phyloP scores from a whole-genome alignment of 1,284 basidiomycete species.

The Heterobasidion occidentale region DNA sequence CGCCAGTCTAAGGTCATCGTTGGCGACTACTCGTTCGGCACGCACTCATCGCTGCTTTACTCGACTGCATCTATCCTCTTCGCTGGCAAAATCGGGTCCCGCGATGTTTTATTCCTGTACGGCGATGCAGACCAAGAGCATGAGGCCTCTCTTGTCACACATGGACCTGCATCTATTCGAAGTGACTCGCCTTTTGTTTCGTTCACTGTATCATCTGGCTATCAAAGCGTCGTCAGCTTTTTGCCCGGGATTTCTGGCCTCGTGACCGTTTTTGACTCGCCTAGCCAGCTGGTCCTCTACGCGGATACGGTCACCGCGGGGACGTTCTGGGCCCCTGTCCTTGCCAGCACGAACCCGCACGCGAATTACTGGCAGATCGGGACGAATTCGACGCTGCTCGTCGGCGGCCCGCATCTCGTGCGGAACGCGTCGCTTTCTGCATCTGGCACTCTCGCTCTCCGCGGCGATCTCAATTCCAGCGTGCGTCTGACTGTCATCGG shows the following conservation, averaged over 20 bases:
- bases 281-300: constrained; percentile 57
- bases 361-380: constrained; percentile 43
- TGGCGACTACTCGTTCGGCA: constrained; percentile 59
- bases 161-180: constrained; percentile 24
- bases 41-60: constrained; percentile 42
- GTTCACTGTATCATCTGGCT: constrained; percentile 19
- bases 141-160: constrained; percentile 38
- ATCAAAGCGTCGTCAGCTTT: constrained; percentile 29
- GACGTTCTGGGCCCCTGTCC: constrained; percentile 45
- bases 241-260: constrained; percentile 27
- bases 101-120: constrained; percentile 65
- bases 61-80: constrained; percentile 65
- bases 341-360: constrained; percentile 22
- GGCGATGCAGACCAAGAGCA: constrained; percentile 53
- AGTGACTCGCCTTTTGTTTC: neutral
- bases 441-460: constrained; percentile 30
- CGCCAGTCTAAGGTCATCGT: constrained; percentile 66
- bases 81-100: constrained; percentile 55
- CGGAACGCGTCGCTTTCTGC: constrained; percentile 36
- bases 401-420: constrained; percentile 49
- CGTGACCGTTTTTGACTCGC: constrained; percentile 57
- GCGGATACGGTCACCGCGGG: constrained; percentile 55
- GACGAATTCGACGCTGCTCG: constrained; percentile 39
- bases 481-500: constrained; percentile 42
- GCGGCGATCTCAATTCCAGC: constrained; percentile 38